Conservation (phyloP, 2,329 filamentous ascomycete genomes). For the Aspergillus japonicus region DNA sequence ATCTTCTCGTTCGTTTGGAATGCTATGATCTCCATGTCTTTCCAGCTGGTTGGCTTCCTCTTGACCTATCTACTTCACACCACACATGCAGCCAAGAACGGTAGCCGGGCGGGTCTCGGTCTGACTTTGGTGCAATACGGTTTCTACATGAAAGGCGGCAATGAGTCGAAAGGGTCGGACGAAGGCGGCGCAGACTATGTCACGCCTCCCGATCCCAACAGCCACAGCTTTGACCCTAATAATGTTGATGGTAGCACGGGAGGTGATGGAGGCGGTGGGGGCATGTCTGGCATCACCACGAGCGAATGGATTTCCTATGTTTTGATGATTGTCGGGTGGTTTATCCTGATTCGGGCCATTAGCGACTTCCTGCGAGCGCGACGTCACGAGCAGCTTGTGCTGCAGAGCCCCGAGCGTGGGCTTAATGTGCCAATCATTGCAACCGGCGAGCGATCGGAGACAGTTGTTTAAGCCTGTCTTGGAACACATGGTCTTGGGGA, state of each 20-base stretch:
- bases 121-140: slow-evolving; percentile 96
- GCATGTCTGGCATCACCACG: slow-evolving; percentile 61
- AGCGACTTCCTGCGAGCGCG: slow-evolving; percentile 86
- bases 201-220: slow-evolving; percentile 80
- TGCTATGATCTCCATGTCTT: slow-evolving; percentile 95
- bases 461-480: slow-evolving; percentile 59
- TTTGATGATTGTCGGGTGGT: slow-evolving; percentile 97
- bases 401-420: slow-evolving; percentile 89
- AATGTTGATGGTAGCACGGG: slow-evolving; percentile 52
- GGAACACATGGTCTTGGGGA: neutral
- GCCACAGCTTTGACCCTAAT: slow-evolving; percentile 80
- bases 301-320: slow-evolving; percentile 89
- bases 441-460: slow-evolving; percentile 76
- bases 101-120: slow-evolving; percentile 87
- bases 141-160: slow-evolving; percentile 81
- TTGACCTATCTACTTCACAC: slow-evolving; percentile 98
- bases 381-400: slow-evolving; percentile 85
- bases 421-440: slow-evolving; percentile 83
- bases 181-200: slow-evolving; percentile 48
- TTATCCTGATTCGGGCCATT: slow-evolving; percentile 90
- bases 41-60: slow-evolving; percentile 94
- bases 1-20: slow-evolving; percentile 76
- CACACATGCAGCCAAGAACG: slow-evolving; percentile 96
- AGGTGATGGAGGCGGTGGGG: slow-evolving; percentile 38
- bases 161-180: slow-evolving; percentile 41